Evolutionary conservation across 768 basidiomycete genomes (phyloP), one percentile per base, ranked within the genome.

Genomic region (Coprinopsis marcescibilis): DNA sequence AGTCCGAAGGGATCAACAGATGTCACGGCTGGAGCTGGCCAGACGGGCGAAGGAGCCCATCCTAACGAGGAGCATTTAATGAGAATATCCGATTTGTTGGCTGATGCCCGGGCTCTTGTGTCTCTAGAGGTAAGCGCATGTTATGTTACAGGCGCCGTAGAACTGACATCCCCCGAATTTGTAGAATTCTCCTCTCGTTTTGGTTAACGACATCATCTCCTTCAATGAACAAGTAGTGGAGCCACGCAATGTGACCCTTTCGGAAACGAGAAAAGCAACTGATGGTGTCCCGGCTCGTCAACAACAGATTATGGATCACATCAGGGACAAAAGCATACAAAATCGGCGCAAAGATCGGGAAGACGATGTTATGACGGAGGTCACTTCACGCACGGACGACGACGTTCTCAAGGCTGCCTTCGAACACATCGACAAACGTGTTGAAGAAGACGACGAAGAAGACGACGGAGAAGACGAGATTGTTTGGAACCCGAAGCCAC

Each of bases 61-160:
- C 96, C 96, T 6, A 98, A 99, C 55, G 93, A 89, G 49, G 92
- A 95, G 69, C 89, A 94, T 55, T 66, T 99, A 34, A 94, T 97
- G 90, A 75, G 96, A 53, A 87, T 99, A 48, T 74, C 79, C 37
- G 95, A 96, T 65, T 67, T 96, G 33, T 69, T 93, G 38, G 65
- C 73, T 12, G 91, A 96, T 87, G 51, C 48, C 70, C 63, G 30
- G 55, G 4, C 24, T 24, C 32, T 49, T 3, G 23, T 51, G 21
- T 38, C 46, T 23, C 17, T 32, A 20, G 7, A 42, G 37, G 15
- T 51, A n/a, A 4, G 24, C n/a, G 7, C 35, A 27, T 40, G 43
- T 45, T 46, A 14, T 30, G 8, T 32, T 8, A 32, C 38, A 26
- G 43, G 21, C 21, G 24, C 4, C 48, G 1, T 29, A 77, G 76